phyloP scores from a whole-genome alignment of 768 basidiomycete genomes.

The Russula brevipes region DNA sequence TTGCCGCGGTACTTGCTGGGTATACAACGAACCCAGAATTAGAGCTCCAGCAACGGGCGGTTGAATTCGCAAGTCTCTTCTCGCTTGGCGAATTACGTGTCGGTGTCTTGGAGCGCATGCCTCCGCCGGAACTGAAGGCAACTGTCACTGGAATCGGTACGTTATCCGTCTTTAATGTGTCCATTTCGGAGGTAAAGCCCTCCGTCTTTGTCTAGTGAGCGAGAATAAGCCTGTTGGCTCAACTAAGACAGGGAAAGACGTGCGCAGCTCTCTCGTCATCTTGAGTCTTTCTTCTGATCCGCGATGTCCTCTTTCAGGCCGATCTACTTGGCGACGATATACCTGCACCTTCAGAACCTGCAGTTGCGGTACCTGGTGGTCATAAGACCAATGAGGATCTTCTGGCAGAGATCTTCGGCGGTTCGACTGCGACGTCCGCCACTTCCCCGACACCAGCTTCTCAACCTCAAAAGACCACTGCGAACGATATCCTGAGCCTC shows the following conservation, averaged over 20 bases:
- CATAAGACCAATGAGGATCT: conserved; percentile 74
- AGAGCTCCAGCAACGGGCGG: conserved; percentile 92
- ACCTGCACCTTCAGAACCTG: conserved; percentile 33
- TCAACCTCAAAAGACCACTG: conserved; percentile 47
- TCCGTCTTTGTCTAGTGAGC: conserved; percentile 52
- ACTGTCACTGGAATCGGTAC: conserved; percentile 90
- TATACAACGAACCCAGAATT: conserved; percentile 88
- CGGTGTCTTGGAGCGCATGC: conserved; percentile 96
- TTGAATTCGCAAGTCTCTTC: conserved; percentile 89
- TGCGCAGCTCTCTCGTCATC: conserved; percentile 27
- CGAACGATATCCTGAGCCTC: conserved; percentile 88
- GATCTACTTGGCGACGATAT: conserved; percentile 85
- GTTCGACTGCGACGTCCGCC: conserved; percentile 36
- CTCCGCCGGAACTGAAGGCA: conserved; percentile 96
- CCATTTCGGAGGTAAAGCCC: background rate
- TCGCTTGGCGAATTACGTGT: conserved; percentile 65
- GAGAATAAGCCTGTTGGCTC: conserved; percentile 97
- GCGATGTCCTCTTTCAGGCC: conserved; percentile 32
- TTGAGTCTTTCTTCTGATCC: conserved; percentile 2
- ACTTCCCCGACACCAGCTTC: conserved; percentile 34
- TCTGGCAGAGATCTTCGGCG: conserved; percentile 88
- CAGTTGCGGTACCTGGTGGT: conserved; percentile 39
- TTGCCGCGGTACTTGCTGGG: conserved; percentile 68
- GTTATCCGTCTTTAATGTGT: conserved; percentile 26
- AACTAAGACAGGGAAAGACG: conserved; percentile 70